These are phyloP conservation scores for Mortierella antarctica DNA, from an alignment of 192 early-diverging fungal genomes.

Conservation along the genomic window DNA sequence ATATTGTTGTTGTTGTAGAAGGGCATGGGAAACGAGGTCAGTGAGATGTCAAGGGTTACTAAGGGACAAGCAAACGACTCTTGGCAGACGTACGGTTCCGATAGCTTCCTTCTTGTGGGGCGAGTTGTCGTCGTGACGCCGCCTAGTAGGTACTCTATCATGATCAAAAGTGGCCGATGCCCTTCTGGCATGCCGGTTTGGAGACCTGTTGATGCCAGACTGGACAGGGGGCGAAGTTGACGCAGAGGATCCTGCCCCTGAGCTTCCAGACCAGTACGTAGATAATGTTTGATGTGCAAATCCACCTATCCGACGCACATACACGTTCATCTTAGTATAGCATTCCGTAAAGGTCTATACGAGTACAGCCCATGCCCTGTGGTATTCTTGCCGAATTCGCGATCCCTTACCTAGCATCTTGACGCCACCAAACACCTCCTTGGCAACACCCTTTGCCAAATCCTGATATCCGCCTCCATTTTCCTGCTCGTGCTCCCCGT, in stretches of 20 bases:
- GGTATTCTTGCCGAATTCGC: no score
- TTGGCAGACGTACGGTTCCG: slow-evolving; percentile 49
- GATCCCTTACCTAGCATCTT: slow-evolving; percentile 68
- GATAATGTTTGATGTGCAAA: slow-evolving; percentile 75
- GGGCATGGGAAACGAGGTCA: not conserved
- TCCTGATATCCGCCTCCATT: slow-evolving; percentile 52
- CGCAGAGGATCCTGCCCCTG: slow-evolving; percentile 25
- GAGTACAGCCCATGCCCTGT: no score
- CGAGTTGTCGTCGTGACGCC: slow-evolving; percentile 40
- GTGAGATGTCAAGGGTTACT: not conserved
- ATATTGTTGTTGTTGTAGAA: not conserved
- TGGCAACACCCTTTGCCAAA: slow-evolving; percentile 79
- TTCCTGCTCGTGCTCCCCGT: slow-evolving; percentile 52
- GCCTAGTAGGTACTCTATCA: not conserved
- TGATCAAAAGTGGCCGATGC: slow-evolving; percentile 32
- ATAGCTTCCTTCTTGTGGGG: slow-evolving; percentile 44
- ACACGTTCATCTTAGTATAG: not conserved
- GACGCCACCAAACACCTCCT: slow-evolving; percentile 83
- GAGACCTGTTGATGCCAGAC: slow-evolving; percentile 16
- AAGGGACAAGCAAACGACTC: not conserved
- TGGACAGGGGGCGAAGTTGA: slow-evolving; percentile 33
- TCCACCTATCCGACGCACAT: slow-evolving; percentile 38
- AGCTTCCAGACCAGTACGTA: slow-evolving; percentile 65
- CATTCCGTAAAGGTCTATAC: no score
- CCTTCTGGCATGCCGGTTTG: slow-evolving; percentile 22